These are phyloP conservation scores for Pseudopithomyces chartarum DNA, from an alignment of 2,329 filamentous ascomycete genomes.

Conservation along the genomic window DNA sequence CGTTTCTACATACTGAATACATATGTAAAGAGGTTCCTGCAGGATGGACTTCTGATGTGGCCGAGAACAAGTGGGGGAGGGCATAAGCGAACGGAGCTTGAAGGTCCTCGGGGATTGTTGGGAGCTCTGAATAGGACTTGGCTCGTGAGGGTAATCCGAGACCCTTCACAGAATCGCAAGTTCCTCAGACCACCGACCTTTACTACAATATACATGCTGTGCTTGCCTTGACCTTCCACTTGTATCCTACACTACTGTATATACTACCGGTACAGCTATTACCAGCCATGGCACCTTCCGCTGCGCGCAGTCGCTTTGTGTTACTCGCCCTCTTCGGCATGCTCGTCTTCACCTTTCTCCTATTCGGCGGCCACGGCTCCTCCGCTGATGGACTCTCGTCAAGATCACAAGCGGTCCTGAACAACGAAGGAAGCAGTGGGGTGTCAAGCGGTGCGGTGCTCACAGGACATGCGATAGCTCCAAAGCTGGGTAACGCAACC, in stretches of 20 bases:
- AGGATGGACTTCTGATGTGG: not conserved
- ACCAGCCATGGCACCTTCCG: conserved; percentile 34
- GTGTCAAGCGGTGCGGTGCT: conserved; percentile 48
- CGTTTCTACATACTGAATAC: not conserved
- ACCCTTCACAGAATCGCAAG: not conserved
- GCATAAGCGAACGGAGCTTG: conserved; percentile 4
- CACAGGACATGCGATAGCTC: conserved; percentile 73
- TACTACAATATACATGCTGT: not conserved
- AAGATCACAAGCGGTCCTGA: conserved; percentile 21
- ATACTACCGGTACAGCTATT: not conserved
- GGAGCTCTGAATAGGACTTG: conserved; percentile 6
- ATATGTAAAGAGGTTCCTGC: not conserved
- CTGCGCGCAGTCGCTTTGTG: conserved; percentile 43
- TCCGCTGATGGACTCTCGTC: conserved; percentile 34
- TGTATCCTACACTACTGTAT: not conserved
- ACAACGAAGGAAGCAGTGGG: conserved; percentile 6
- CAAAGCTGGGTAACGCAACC: conserved; percentile 82
- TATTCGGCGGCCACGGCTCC: conserved; percentile 62
- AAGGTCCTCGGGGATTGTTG: not conserved
- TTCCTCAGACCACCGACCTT: conserved; percentile 5
- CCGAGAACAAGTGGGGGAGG: not conserved
- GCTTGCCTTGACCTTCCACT: not conserved
- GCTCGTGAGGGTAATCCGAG: conserved; percentile 2
- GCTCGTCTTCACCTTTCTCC: conserved; percentile 62
- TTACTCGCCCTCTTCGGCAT: conserved; percentile 59